A percentile compares a stretch with the other conserved stretches of the same genome.
These are phyloP conservation scores for Sporormia fimetaria DNA, from an alignment of 495 filamentous ascomycete genomes.

Conservation along the genomic window DNA sequence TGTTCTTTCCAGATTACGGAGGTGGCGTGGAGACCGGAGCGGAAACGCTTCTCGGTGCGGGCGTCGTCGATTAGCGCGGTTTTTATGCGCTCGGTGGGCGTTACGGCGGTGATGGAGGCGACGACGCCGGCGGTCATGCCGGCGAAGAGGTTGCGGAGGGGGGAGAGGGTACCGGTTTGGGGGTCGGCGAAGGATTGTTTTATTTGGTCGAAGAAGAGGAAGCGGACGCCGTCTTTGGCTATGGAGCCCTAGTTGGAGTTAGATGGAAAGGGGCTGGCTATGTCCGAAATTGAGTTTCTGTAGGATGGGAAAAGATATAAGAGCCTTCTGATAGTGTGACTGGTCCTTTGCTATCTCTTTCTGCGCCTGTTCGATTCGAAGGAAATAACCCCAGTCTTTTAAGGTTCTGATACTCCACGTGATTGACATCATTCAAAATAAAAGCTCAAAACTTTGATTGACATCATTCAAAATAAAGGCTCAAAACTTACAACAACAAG, in stretches of 20 bases:
- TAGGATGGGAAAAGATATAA: constrained; percentile 1
- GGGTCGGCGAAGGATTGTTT: constrained; percentile 48
- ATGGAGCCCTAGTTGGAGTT: constrained; percentile 36
- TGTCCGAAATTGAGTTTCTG: not conserved
- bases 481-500: constrained; percentile 41
- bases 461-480: not conserved
- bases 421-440: not conserved
- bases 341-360: too few relatives aligned
- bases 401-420: too few relatives aligned
- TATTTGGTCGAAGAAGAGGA: constrained; percentile 55
- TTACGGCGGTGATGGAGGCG: constrained; percentile 49
- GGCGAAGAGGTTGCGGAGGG: constrained; percentile 44
- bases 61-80: constrained; percentile 62
- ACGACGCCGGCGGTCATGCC: constrained; percentile 53
- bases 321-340: too few relatives aligned
- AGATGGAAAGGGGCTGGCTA: not conserved
- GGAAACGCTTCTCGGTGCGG: constrained; percentile 40
- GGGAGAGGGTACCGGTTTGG: constrained; percentile 44
- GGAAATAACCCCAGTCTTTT: not conserved
- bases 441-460: not conserved
- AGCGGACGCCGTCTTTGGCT: constrained; percentile 57
- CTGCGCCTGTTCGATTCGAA: not conserved
- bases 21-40: constrained; percentile 41
- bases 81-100: constrained; percentile 56
- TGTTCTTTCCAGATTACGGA: constrained; percentile 38